phyloP scores from a whole-genome alignment of 2,329 filamentous ascomycete genomes.

The Xylariaceae sp. region DNA sequence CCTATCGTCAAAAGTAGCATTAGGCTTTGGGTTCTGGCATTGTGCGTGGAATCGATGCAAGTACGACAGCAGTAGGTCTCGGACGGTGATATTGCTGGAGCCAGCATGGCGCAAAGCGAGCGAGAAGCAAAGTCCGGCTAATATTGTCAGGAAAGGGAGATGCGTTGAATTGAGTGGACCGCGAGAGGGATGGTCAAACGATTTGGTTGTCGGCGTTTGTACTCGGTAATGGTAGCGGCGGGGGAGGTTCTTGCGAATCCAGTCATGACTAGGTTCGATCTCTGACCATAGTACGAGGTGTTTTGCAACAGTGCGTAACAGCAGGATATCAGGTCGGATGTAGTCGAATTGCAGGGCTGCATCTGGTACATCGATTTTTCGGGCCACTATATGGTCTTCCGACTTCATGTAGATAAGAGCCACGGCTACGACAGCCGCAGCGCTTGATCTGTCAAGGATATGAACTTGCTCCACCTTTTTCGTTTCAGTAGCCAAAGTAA shows the following conservation, averaged over 20 bases:
- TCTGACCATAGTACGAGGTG: conserved; percentile 92
- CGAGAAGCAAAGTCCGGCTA: conserved; percentile 86
- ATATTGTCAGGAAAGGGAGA: conserved; percentile 89
- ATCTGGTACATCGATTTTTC: conserved; percentile 91
- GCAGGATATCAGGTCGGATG: conserved; percentile 88
- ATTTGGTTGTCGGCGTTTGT: conserved; percentile 60
- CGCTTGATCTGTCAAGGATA: conserved; percentile 88
- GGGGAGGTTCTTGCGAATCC: conserved; percentile 79
- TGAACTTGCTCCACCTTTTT: conserved; percentile 94
- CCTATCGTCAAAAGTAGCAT: conserved; percentile 76
- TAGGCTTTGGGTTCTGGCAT: conserved; percentile 52
- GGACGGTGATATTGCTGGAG: conserved; percentile 70
- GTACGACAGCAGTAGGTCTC: conserved; percentile 83
- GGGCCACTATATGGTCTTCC: conserved; percentile 82
- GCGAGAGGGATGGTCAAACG: conserved; percentile 41
- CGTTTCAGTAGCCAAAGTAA: conserved; percentile 83
- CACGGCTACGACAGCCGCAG: conserved; percentile 89
- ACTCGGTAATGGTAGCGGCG: conserved; percentile 67
- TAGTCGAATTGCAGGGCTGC: conserved; percentile 94
- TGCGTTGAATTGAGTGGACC: conserved; percentile 74
- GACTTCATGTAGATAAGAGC: conserved; percentile 97
- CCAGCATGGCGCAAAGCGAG: conserved; percentile 77
- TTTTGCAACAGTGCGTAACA: conserved; percentile 85
- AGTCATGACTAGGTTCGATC: conserved; percentile 74
- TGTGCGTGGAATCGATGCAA: conserved; percentile 86